Evolutionary conservation across 768 basidiomycete species (phyloP), one percentile per base, ranked within the genome.

Genomic region (Podaxis sp.): DNA sequence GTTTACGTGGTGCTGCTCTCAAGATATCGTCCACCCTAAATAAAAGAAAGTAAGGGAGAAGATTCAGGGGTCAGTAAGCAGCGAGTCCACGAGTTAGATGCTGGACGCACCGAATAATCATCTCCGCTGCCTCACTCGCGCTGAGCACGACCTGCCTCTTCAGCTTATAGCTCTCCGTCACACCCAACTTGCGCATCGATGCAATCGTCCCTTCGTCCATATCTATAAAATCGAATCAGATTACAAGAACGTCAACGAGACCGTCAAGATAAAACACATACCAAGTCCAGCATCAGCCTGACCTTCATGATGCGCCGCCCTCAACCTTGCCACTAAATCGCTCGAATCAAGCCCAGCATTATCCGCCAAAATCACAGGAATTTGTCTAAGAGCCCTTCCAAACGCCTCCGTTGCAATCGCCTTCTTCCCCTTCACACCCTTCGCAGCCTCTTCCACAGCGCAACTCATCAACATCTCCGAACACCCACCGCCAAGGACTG

Each of bases 291-390:
- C 88, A 69, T 98, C 95, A 3, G 76, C 66, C 66, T 87, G 82
- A 2, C 96, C 95, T 67, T 95, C 95, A 73, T 91, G 96, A 75
- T 99, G 97, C 10, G 95, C 95, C 1, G 96, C 96, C 59, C 97
- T 80, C 38, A 99, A 80, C 69, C 84, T 87, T 36, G 95, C 81
- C 13, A 99, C 96, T 22, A 99, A 83, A 70, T 99, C 97, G 11
- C 91, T 90, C n/a, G 95, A 96, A 73, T 99, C 97, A 74, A 91
- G 96, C 0, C 97, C 97, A 6, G 96, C 97, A 70, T 99, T 99
- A 73, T 99, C 97, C 10, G 96, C 95, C 30, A 99, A 82, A 69
- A 98, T 97, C 0, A 89, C 97, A 1, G 97, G 97, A 69, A 99
- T 97, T 81, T 95, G 93, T 65, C 96, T 80, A 63, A 99, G 78